A percentile compares a stretch with the other conserved stretches of the same genome.
Conservation (phyloP, 495 filamentous ascomycete genomes). For the Penicillium lagena region DNA sequence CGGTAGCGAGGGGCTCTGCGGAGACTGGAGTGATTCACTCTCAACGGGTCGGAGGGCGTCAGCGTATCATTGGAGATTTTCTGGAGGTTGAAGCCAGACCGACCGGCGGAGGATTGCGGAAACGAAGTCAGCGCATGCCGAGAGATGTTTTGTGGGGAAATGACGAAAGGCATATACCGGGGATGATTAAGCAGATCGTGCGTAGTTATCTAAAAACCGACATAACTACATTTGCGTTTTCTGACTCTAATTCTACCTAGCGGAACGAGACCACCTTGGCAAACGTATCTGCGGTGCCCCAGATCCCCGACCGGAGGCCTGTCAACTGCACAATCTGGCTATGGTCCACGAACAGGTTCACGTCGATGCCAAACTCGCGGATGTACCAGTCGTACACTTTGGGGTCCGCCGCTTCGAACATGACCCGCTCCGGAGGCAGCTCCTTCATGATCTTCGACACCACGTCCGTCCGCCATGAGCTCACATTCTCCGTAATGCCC, state of each 20-base stretch:
- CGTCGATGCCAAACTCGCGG: conserved; percentile 52
- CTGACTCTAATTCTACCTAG: conserved; percentile 6
- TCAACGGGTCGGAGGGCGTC: not conserved
- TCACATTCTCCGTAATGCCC: conserved; percentile 55
- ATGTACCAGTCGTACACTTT: conserved; percentile 55
- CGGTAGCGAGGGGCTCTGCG: not conserved
- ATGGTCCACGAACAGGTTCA: conserved; percentile 56
- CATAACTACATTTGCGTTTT: too few relatives aligned
- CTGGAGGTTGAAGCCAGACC: too few relatives aligned
- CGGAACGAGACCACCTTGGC: conserved; percentile 51
- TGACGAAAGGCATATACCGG: too few relatives aligned
- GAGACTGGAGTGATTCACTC: not conserved
- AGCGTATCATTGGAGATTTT: too few relatives aligned
- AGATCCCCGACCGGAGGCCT: conserved; percentile 48
- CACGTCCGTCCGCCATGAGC: conserved; percentile 50
- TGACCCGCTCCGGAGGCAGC: conserved; percentile 47
- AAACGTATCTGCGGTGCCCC: conserved; percentile 52
- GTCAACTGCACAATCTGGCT: conserved; percentile 54
- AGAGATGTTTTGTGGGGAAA: too few relatives aligned
- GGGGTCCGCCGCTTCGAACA: conserved; percentile 58
- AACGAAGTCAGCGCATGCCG: too few relatives aligned
- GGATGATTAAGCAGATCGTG: too few relatives aligned
- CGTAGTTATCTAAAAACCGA: too few relatives aligned
- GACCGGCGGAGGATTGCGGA: too few relatives aligned
- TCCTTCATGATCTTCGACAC: conserved; percentile 49